These are phyloP conservation scores for Chlorophyllum brunneum DNA, from an alignment of 768 basidiomycete genomes.

Conservation along the genomic window DNA sequence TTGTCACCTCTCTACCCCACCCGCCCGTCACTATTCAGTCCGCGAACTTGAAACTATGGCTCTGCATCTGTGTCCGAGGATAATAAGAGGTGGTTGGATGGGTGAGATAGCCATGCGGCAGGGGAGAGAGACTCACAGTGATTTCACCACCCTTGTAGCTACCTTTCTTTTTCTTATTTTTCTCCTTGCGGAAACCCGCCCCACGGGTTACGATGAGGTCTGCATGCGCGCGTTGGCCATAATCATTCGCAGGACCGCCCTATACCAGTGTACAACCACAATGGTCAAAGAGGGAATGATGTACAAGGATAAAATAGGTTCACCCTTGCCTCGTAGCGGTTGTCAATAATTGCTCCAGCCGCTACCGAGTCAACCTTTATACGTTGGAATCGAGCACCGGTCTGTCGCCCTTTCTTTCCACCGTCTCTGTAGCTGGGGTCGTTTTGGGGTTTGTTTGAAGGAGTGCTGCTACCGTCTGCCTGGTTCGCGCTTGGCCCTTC, in stretches of 20 bases:
- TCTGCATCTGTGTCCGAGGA: slow-evolving; percentile 52
- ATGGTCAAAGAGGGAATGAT: slow-evolving; percentile 5
- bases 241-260: slow-evolving; percentile 72
- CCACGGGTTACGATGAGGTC: slow-evolving; percentile 94
- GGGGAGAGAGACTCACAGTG: slow-evolving; percentile 51
- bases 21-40: slow-evolving; percentile 14
- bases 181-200: slow-evolving; percentile 95
- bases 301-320: slow-evolving; percentile 16
- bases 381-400: slow-evolving; percentile 74
- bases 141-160: slow-evolving; percentile 95
- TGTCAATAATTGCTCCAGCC: slow-evolving; percentile 45
- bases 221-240: slow-evolving; percentile 78
- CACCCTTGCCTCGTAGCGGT: slow-evolving; percentile 80
- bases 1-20: background rate
- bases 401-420: slow-evolving; percentile 34
- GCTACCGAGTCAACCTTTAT: slow-evolving; percentile 63
- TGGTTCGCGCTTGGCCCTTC: slow-evolving; percentile 14
- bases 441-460: background rate
- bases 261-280: slow-evolving; percentile 20
- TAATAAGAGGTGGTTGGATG: background rate
- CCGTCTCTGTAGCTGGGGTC: slow-evolving; percentile 14
- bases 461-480: slow-evolving; percentile 12
- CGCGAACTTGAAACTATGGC: slow-evolving; percentile 85
- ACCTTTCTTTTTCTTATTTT: slow-evolving; percentile 98
- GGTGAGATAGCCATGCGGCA: background rate